Evolutionary conservation across 2,329 filamentous ascomycete species (phyloP), one percentile per base, ranked within the genome.

Genomic region (Chrysosporium keratinophilum): DNA sequence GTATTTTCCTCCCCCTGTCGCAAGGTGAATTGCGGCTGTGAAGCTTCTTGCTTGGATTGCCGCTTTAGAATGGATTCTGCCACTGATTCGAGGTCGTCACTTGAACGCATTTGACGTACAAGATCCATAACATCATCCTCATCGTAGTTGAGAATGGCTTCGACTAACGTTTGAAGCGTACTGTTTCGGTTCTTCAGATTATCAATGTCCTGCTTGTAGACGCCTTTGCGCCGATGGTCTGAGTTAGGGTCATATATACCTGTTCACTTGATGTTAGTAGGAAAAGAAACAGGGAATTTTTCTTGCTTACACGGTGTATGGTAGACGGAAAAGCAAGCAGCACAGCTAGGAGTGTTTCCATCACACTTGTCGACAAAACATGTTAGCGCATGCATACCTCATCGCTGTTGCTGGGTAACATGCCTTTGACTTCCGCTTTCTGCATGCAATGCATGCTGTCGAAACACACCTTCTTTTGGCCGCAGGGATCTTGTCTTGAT

Each of bases 181-280:
- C 88, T 87, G 64, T 84, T 88, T 58, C 83, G 83, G 19, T 89
- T 90, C 72, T 94, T 94, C 67, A 91, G 78, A 65, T 81, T 88
- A 68, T 95, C 90, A 20, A 86, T 82, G 69, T 95, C 93, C 70
- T 95, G 89, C 65, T 91, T 90, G 69, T 97, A 97, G 47, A 97
- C 93, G 56, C 93, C 93, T 69, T 97, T 97, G 49, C 93, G 84
- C 48, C 93, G 85, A 68, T 96, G 90, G 68, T 98, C 93, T 55
- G 90, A 95, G 66, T 90, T 94, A 2, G 90, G 91, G 66, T 97
- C 91, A 75, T 97, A 97, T 60, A 96, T 78, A 68, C 93, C 96
- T 72, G 45, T 2, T 12, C 9, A 31, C n/a, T 9, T 15, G 2
- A 28, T 50, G 14, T 50, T 43, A 55, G 41, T 23, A 11, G 12